Conservation (phyloP, 208 protist species). For the Leishmania lainsoni region DNA sequence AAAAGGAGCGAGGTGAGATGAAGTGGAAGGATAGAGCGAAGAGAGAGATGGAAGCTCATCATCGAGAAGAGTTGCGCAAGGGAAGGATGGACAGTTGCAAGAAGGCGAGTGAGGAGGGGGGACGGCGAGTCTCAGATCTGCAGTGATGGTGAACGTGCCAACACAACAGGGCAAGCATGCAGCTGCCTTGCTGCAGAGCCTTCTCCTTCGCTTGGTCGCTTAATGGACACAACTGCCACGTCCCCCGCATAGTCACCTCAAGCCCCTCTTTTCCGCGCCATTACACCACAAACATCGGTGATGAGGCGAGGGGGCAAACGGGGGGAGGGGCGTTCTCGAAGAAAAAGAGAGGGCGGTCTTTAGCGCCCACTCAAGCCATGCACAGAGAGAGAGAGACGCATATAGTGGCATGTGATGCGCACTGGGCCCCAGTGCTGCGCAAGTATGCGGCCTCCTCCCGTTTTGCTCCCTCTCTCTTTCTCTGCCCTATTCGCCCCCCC, state of each 20-base stretch:
- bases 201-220: not conserved
- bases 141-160: not conserved
- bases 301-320: not conserved
- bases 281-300: not conserved
- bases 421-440: no score
- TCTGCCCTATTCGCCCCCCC: no score
- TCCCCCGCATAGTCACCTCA: not conserved
- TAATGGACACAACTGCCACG: not conserved
- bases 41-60: not conserved
- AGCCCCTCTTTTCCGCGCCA: not conserved
- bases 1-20: not conserved
- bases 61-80: not conserved
- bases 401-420: not conserved
- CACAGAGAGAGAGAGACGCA: not conserved
- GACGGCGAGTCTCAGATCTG: no score
- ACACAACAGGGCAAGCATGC: not conserved
- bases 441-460: no score
- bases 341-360: not conserved
- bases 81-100: not conserved
- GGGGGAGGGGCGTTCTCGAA: not conserved
- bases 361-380: not conserved
- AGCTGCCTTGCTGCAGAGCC: not conserved
- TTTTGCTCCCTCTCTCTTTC: no score
- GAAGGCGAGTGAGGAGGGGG: not conserved
- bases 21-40: not conserved